Evolutionary conservation across 2,329 filamentous ascomycete species (phyloP).

Genomic region (Pseudopyrenochaeta lycopersici): DNA sequence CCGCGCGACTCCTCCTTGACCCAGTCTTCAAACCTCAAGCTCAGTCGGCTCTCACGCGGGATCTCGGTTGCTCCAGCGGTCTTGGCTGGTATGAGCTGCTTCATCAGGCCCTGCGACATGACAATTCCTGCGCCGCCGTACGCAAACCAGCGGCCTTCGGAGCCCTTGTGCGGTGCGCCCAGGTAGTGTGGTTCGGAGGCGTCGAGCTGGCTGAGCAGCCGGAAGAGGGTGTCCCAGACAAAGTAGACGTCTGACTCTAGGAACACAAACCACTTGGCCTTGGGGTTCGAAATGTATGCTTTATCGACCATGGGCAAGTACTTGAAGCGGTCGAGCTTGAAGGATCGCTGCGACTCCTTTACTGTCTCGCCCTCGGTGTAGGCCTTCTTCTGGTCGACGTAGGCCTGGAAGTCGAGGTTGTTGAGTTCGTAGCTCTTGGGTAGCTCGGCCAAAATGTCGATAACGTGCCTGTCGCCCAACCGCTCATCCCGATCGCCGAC

Average conservation of each 20-base stretch:
- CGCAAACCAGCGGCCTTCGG: conserved; percentile 49
- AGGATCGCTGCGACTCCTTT: conserved; percentile 61
- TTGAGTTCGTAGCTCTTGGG: conserved; percentile 54
- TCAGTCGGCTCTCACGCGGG: conserved; percentile 39
- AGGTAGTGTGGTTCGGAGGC: conserved; percentile 49
- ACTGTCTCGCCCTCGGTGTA: conserved; percentile 47
- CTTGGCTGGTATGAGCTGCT: conserved; percentile 50
- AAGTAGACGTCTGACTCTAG: conserved; percentile 51
- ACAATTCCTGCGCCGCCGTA: conserved; percentile 58
- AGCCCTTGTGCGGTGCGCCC: conserved; percentile 48
- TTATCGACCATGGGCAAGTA: conserved; percentile 66
- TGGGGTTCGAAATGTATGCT: conserved; percentile 51
- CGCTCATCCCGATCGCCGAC: conserved; percentile 68
- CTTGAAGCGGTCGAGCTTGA: conserved; percentile 68
- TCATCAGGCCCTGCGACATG: conserved; percentile 62
- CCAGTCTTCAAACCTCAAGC: conserved; percentile 41
- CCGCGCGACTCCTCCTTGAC: conserved; percentile 56
- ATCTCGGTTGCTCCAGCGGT: conserved; percentile 36
- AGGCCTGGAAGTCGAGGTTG: conserved; percentile 62
- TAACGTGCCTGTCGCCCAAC: conserved; percentile 60
- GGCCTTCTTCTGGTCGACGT: conserved; percentile 55
- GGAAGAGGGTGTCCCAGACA: conserved; percentile 53
- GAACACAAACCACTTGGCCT: conserved; percentile 51
- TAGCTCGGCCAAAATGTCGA: conserved; percentile 58
- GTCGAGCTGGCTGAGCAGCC: conserved; percentile 52